Conservation (phyloP, 1,284 basidiomycete species). For the Meira miltonrushii region DNA sequence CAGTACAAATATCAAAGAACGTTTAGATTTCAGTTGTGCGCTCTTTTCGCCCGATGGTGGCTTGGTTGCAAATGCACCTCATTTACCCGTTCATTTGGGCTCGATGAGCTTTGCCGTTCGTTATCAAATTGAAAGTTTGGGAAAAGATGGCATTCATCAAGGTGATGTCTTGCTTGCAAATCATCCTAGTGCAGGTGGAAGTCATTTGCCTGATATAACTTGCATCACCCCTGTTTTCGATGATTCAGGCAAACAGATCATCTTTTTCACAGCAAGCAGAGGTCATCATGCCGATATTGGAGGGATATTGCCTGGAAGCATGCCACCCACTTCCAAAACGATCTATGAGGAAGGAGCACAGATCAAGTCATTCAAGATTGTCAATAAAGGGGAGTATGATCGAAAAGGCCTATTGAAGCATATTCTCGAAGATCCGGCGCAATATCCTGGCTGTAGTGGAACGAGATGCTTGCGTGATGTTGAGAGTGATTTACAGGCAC, state of each 20-base stretch:
- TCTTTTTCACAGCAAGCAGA: constrained; percentile 85
- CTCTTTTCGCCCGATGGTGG: constrained; percentile 85
- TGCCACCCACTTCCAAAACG: constrained; percentile 85
- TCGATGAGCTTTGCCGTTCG: constrained; percentile 67
- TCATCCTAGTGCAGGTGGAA: constrained; percentile 76
- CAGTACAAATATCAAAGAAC: constrained; percentile 83
- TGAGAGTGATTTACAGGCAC: constrained; percentile 86
- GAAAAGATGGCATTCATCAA: constrained; percentile 58
- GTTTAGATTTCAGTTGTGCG: constrained; percentile 79
- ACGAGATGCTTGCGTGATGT: constrained; percentile 66
- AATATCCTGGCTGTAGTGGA: constrained; percentile 59
- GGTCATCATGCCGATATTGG: constrained; percentile 65
- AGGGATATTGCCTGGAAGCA: constrained; percentile 74
- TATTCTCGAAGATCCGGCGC: constrained; percentile 78
- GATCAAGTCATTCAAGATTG: constrained; percentile 88
- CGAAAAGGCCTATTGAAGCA: constrained; percentile 67
- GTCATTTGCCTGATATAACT: constrained; percentile 67
- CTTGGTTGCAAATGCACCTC: constrained; percentile 80
- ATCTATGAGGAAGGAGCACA: constrained; percentile 91
- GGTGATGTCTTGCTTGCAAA: constrained; percentile 89
- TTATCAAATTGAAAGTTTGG: constrained; percentile 75
- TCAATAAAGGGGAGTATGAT: constrained; percentile 75
- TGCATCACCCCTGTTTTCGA: constrained; percentile 83
- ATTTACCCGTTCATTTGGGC: constrained; percentile 66
- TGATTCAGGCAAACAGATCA: constrained; percentile 60